Percentiles rank a stretch among this genome's conserved stretches.
These are phyloP conservation scores for Aspergillus phoenicis DNA, from an alignment of 2,329 filamentous ascomycete genomes.

Conservation along the genomic window DNA sequence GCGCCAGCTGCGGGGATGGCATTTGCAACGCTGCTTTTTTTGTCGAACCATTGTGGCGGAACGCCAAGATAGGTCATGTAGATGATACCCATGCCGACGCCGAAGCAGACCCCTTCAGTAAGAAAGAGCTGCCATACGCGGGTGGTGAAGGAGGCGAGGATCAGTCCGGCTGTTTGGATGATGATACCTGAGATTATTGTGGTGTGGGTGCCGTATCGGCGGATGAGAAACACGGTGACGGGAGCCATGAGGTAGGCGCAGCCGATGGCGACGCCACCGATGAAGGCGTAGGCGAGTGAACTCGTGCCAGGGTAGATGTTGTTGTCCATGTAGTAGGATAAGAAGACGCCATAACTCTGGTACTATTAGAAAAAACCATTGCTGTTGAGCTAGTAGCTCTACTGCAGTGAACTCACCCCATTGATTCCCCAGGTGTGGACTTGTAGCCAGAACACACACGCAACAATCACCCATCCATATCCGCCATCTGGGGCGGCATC, in stretches of 20 bases:
- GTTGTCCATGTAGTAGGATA: constrained; percentile 11
- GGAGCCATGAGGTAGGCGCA: constrained; percentile 11
- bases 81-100: constrained; percentile 45
- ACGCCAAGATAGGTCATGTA: constrained; percentile 43
- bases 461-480: constrained; percentile 7
- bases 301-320: neutral
- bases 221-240: neutral
- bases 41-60: constrained; percentile 48
- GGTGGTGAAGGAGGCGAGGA: constrained; percentile 42
- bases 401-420: neutral
- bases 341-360: constrained; percentile 10
- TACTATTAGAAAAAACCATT: neutral
- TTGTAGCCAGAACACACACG: constrained; percentile 8
- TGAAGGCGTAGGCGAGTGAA: constrained; percentile 6
- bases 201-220: neutral
- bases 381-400: neutral
- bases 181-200: constrained; percentile 28
- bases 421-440: constrained; percentile 10
- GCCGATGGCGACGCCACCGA: constrained; percentile 11
- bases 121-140: constrained; percentile 46
- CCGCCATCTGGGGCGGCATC: constrained; percentile 4
- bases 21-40: constrained; percentile 43
- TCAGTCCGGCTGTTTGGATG: constrained; percentile 38
- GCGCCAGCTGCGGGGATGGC: constrained; percentile 44
- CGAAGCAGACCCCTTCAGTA: constrained; percentile 45